Percentiles rank a stretch among this genome's conserved stretches.
These are phyloP conservation scores for Elsinoe fawcettii DNA, from an alignment of 2,329 filamentous ascomycete species.

Conservation along the genomic window DNA sequence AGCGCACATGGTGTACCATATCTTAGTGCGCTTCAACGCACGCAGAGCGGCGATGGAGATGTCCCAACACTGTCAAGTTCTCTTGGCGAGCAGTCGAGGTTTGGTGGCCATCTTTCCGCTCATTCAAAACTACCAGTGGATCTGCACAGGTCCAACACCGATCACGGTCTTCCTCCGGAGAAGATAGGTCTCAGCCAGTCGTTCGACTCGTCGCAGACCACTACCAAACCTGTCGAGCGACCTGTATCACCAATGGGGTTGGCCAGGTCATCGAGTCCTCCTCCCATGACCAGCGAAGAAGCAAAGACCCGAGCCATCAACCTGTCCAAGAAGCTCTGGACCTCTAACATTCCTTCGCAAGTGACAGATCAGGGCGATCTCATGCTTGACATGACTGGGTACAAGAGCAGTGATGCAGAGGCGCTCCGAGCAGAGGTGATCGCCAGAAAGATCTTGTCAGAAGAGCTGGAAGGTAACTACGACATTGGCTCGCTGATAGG, in stretches of 20 bases:
- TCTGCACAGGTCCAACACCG: slow-evolving; percentile 19
- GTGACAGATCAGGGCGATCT: slow-evolving; percentile 90
- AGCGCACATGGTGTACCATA: slow-evolving; percentile 24
- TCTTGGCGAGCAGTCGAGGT: background rate
- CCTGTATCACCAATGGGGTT: slow-evolving; percentile 9
- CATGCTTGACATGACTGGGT: slow-evolving; percentile 97
- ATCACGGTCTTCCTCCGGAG: slow-evolving; percentile 16
- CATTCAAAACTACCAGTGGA: background rate
- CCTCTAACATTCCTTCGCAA: slow-evolving; percentile 83
- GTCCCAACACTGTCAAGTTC: background rate
- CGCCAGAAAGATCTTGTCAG: slow-evolving; percentile 81
- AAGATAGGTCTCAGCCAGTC: slow-evolving; percentile 9
- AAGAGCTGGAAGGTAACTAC: slow-evolving; percentile 90
- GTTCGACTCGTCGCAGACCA: background rate
- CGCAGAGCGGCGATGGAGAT: slow-evolving; percentile 41
- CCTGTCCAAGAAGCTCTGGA: slow-evolving; percentile 78
- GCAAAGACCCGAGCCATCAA: slow-evolving; percentile 76
- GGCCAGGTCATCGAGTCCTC: slow-evolving; percentile 63
- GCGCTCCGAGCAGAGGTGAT: slow-evolving; percentile 87
- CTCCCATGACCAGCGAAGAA: slow-evolving; percentile 61
- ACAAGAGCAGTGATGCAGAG: slow-evolving; percentile 90
- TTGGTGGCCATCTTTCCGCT: background rate
- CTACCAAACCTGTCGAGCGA: slow-evolving; percentile 1
- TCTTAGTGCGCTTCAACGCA: slow-evolving; percentile 25
- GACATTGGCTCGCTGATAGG: slow-evolving; percentile 94